phyloP scores from a whole-genome alignment of 345 rosid genomes.

The Excoecaria agallocha region DNA sequence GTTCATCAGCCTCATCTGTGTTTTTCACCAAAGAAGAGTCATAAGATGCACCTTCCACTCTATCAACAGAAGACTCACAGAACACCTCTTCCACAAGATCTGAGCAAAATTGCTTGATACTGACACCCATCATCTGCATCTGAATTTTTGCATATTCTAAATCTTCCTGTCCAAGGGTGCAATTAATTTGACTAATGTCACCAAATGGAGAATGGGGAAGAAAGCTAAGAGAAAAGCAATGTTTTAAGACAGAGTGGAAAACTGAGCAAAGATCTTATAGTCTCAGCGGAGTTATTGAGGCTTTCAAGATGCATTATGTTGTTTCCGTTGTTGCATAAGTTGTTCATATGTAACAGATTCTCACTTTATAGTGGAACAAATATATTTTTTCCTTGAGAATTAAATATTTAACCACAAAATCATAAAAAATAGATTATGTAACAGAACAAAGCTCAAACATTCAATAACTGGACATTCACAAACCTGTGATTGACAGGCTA shows the following conservation, averaged over 20 bases:
- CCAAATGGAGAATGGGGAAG: background rate
- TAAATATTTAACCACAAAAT: background rate
- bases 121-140: no score
- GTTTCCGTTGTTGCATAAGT: background rate
- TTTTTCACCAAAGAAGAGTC: slow-evolving; percentile 6
- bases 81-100: no score
- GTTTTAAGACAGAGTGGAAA: background rate
- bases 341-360: background rate
- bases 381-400: background rate
- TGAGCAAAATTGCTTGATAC: no score
- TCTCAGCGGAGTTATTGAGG: background rate
- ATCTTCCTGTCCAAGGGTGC: no score
- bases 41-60: background rate
- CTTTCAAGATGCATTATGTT: background rate
- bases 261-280: background rate
- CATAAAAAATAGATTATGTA: background rate
- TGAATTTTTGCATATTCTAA: no score
- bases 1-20: background rate
- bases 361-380: background rate
- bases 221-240: slow-evolving; percentile 5
- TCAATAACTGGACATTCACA: background rate
- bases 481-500: background rate
- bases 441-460: background rate
- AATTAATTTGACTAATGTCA: no score
- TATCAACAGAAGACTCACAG: no score